phyloP scores from a whole-genome alignment of 139 green algal genomes.

The Coelastrella sp. region DNA sequence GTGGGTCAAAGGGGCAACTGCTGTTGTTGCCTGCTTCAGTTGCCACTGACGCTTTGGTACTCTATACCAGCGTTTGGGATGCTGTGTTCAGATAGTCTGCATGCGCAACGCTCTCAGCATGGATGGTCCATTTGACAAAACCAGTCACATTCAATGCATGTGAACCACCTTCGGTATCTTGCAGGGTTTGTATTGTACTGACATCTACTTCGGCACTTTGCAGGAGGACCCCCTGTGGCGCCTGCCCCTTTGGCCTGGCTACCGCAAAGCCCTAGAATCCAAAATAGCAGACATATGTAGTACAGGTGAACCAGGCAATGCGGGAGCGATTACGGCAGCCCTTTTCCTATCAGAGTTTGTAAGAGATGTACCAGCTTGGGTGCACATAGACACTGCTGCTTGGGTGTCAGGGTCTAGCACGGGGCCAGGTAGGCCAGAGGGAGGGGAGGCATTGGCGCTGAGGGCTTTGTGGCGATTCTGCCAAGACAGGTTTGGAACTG shows the following conservation, averaged over 20 bases:
- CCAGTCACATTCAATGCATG: no score
- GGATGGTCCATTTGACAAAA: no score
- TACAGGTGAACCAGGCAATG: conserved; percentile 32
- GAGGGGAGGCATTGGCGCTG: conserved; percentile 72
- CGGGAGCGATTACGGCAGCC: conserved; percentile 68
- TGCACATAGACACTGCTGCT: conserved; percentile 76
- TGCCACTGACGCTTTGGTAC: no score
- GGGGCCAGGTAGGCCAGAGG: conserved; percentile 68
- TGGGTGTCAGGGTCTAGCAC: conserved; percentile 31
- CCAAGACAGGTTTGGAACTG: conserved; percentile 5
- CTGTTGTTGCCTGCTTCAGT: no score
- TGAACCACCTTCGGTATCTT: background rate
- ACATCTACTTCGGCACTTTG: background rate
- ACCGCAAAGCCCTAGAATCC: conserved; percentile 64
- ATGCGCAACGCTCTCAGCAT: no score
- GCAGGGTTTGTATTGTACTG: background rate
- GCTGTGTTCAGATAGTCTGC: no score
- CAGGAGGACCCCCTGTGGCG: conserved; percentile 76
- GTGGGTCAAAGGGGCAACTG: background rate
- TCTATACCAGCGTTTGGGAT: no score
- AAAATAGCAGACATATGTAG: conserved; percentile 62
- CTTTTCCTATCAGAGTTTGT: conserved; percentile 70
- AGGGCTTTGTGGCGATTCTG: conserved; percentile 57
- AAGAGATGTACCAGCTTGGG: conserved; percentile 52
- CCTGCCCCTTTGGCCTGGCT: conserved; percentile 67